Percentiles rank a stretch among this genome's conserved stretches.
Conservation (phyloP, 306 rosid species). For the Vigna radiata region DNA sequence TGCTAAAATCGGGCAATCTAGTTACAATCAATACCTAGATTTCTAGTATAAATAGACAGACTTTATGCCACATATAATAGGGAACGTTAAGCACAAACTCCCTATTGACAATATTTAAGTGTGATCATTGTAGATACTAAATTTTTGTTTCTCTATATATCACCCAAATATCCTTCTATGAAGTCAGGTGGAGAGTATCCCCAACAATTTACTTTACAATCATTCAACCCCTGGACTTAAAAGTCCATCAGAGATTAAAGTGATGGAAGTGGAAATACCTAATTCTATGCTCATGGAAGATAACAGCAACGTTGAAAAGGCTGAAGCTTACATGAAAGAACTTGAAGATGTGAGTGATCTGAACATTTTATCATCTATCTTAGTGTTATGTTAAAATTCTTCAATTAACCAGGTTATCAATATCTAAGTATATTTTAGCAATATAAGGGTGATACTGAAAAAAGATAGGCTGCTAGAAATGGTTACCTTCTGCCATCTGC, state of each 20-base stretch:
- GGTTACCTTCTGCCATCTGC: slow-evolving; percentile 6
- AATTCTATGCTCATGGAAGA: slow-evolving; percentile 59
- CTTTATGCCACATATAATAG: not conserved
- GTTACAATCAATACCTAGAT: not conserved
- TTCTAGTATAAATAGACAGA: not conserved
- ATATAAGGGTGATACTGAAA: slow-evolving; percentile 5
- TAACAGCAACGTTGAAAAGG: slow-evolving; percentile 78
- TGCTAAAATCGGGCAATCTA: not conserved
- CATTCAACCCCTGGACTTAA: slow-evolving; percentile 48
- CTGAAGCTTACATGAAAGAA: slow-evolving; percentile 79
- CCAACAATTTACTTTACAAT: slow-evolving; percentile 41
- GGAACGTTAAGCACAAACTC: not conserved
- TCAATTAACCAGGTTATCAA: slow-evolving; percentile 31
- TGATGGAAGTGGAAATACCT: slow-evolving; percentile 60
- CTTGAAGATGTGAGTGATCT: slow-evolving; percentile 83
- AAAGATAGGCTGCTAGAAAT: not conserved
- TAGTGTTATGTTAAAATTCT: slow-evolving; percentile 21
- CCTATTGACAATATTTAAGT: slow-evolving; percentile 4
- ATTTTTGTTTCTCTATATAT: slow-evolving; percentile 17
- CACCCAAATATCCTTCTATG: slow-evolving; percentile 39
- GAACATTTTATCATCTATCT: slow-evolving; percentile 23
- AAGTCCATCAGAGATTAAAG: slow-evolving; percentile 51
- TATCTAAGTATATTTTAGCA: slow-evolving; percentile 17
- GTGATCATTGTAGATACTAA: slow-evolving; percentile 14
- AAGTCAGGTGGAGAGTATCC: slow-evolving; percentile 52